Base-by-base conservation (phyloP, 169 alveolate genomes). In the Ichthyophthirius multifiliis region DNA sequence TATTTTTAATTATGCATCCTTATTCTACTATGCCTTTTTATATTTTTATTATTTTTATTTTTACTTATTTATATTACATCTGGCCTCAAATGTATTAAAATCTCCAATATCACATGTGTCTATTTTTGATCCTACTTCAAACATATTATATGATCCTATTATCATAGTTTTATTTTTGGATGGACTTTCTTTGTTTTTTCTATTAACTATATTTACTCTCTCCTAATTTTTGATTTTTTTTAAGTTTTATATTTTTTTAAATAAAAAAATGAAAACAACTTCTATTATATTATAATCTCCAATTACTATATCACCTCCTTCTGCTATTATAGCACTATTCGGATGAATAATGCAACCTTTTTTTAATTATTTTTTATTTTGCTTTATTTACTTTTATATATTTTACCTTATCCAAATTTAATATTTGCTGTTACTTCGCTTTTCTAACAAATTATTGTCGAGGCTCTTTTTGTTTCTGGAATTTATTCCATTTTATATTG, bases 251-350 rank as follows among this genome's bases (percentile, higher is more conserved):
- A n/a, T n/a, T n/a, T n/a, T n/a, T n/a, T n/a, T n/a, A 45, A 6
- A 6, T 45, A n/a, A 45, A 27, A 0, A 12, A 47, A 20, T 3
- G 16, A 20, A 13, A 47, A 20, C 27, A 27, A 55, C 71, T 55
- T 81, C 86, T 23, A 81, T 71, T 23, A 81, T 81, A 43, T 74
- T 73, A 30, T 43, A 74, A 30, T 81, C 86, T 37, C 86, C 86
- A 31, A 81, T 34, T 1, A 18, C 12, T 1, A 81, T 81, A 43
- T 81, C 86, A 20, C 86, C 86, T 55, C 86, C 86, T 43, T 81
- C 86, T 2, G 86, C 81, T 31, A 81, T 45, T n/a, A 81, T 81
- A 7, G 44, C 39, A 65, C 86, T 67, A 15, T 31, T 43, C 1
- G 86, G 86, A 48, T 81, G 86, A 30, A 81, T 55, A 0, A 81